phyloP scores from a whole-genome alignment of 1,139 yeast species.

The Wickerhamomyces sp. region DNA sequence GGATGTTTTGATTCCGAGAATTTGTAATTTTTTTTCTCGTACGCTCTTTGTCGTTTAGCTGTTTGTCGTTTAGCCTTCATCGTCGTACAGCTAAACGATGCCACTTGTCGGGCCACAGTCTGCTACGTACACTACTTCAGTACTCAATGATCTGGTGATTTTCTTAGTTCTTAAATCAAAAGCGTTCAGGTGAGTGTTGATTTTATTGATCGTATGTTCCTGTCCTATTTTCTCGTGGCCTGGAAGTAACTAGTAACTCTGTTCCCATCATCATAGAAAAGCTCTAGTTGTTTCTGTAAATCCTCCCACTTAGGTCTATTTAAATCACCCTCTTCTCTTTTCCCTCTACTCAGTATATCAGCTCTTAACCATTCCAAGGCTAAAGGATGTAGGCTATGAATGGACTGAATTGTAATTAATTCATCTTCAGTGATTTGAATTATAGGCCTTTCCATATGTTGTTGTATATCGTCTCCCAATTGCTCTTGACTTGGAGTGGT shows the following conservation, averaged over 20 bases:
- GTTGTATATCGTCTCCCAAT: conserved; percentile 25
- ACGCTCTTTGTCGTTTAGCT: too few relatives aligned
- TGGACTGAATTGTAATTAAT: conserved; percentile 34
- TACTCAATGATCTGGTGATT: not conserved
- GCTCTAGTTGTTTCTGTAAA: conserved; percentile 38
- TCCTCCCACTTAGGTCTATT: conserved; percentile 42
- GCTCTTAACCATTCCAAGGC: conserved; percentile 59
- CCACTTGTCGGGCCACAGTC: too few relatives aligned
- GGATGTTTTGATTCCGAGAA: too few relatives aligned
- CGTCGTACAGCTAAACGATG: too few relatives aligned
- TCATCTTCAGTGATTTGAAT: conserved; percentile 18
- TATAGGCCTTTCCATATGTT: conserved; percentile 14
- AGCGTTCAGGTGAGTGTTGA: not conserved
- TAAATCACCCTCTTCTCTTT: conserved; percentile 37
- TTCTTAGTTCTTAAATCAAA: not conserved
- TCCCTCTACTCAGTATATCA: conserved; percentile 43
- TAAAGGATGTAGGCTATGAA: conserved; percentile 62
- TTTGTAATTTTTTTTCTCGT: too few relatives aligned
- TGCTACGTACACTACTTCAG: too few relatives aligned
- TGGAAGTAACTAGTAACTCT: conserved; percentile 44
- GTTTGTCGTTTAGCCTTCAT: too few relatives aligned
- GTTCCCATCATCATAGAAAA: conserved; percentile 43
- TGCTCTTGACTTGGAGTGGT: too few relatives aligned
- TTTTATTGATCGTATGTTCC: not conserved
- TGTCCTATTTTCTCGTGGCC: conserved; percentile 32